Conservation (phyloP, 2,329 filamentous ascomycete genomes). For the Diatrype stigma region DNA sequence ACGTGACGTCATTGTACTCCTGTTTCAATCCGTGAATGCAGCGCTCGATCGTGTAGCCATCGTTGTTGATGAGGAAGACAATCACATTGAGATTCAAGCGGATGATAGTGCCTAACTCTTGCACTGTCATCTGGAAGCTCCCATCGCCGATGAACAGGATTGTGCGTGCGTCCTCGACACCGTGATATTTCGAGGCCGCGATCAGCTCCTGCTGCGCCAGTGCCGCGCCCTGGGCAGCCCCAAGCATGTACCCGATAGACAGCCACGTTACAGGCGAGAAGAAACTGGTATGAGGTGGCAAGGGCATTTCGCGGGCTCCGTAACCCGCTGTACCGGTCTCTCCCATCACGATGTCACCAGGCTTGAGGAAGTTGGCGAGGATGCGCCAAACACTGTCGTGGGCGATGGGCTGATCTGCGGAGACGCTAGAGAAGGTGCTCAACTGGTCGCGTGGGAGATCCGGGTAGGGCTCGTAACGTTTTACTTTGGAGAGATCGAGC, state of each 20-base stretch:
- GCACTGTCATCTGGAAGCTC: slow-evolving; percentile 62
- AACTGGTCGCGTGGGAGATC: slow-evolving; percentile 22
- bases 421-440: slow-evolving; percentile 10
- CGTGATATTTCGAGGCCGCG: slow-evolving; percentile 21
- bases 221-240: slow-evolving; percentile 51
- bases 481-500: slow-evolving; percentile 18
- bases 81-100: slow-evolving; percentile 44
- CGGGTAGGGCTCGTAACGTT: slow-evolving; percentile 21
- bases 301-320: slow-evolving; percentile 46
- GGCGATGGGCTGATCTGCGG: slow-evolving; percentile 33
- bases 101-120: slow-evolving; percentile 63
- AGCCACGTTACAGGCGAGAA: slow-evolving; percentile 53
- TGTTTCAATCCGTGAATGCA: slow-evolving; percentile 51
- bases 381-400: slow-evolving; percentile 46
- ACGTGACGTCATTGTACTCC: slow-evolving; percentile 51
- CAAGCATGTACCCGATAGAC: slow-evolving; percentile 58
- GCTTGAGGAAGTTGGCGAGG: slow-evolving; percentile 41
- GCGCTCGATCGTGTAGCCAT: slow-evolving; percentile 56
- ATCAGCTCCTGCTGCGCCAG: slow-evolving; percentile 48
- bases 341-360: slow-evolving; percentile 52
- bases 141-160: slow-evolving; percentile 60
- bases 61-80: slow-evolving; percentile 54
- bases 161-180: slow-evolving; percentile 37
- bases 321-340: slow-evolving; percentile 56
- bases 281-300: slow-evolving; percentile 43